Evolutionary conservation across 108 stramenopile species (phyloP), one percentile per base, ranked within the genome.

Genomic region (Stephanodiscus triporus): DNA sequence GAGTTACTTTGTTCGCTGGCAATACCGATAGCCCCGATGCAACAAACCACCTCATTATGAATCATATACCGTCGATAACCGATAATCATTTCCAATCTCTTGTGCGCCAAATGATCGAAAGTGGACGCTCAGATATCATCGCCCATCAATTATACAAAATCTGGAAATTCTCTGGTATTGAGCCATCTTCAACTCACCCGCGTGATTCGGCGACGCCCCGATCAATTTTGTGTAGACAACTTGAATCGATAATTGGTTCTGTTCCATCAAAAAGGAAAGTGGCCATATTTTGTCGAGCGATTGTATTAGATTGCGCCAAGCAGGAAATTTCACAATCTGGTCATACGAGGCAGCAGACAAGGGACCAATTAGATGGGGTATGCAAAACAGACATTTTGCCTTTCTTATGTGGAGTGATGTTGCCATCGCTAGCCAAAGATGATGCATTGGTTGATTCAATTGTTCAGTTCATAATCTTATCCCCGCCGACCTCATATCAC

Each of bases 401-500:
- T 38, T 73, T 74, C 36, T 68, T 73, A 63, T 37, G 59, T 27
- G 67, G 59, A 24, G 50, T 63, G 6, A 26, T 80, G 22, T 23
- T 54, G 20, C 68, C 53, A 32, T 38, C 68, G 26, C 38, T 81
- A 30, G 36, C 63, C 17, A 19, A 49, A 49, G 68, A 81, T 59
- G 48, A 22, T 16, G 80, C 50, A 51, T 48, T 81, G 73, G 65
- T 63, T 47, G 73, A 81, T 36, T 56, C 63, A 22, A 29, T 74
- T 0, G 68, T 81, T 0, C 60, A 81, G 32, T 81, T 70, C 26
- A 66, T 68, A 55, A 74, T 81, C 37, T 70, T 74, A 45, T 70
- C 80, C 43, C 80, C 80, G n/a, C 80, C 80, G 6, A 37, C 62
- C 7, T 73, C 80, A 27, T 74, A 59, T 71, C 59, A 61, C 26